Conservation (phyloP, 75 land plant species). For the Adiantum capillusveneris region DNA sequence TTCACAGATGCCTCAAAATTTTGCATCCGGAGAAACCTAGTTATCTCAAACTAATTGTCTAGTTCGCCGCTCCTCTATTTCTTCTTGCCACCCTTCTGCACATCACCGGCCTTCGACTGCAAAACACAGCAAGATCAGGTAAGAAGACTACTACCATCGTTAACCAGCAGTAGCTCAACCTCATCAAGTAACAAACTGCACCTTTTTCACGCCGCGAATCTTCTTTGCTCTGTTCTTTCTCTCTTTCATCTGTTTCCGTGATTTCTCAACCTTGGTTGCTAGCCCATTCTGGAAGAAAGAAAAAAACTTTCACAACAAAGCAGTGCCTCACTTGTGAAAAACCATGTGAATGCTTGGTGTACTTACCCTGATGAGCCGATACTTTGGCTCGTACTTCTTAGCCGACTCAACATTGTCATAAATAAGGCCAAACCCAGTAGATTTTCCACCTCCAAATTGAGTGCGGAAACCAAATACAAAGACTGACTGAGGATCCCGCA, state of each 20-base stretch:
- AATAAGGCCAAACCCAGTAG: conserved; percentile 46
- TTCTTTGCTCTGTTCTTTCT: conserved; percentile 40
- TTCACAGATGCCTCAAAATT: too few species aligned
- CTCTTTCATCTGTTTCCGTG: conserved; percentile 45
- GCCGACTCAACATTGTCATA: conserved; percentile 30
- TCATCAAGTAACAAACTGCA: not conserved
- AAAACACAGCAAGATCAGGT: not conserved
- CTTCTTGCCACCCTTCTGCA: conserved; percentile 19
- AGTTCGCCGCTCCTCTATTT: too few species aligned
- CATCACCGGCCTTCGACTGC: conserved; percentile 27
- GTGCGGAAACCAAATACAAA: conserved; percentile 60
- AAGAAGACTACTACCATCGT: not conserved
- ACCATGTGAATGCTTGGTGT: too few species aligned
- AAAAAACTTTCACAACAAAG: too few species aligned
- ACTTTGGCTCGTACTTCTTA: conserved; percentile 51
- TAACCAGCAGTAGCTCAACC: not conserved
- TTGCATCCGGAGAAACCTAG: too few species aligned
- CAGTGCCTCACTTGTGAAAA: too few species aligned
- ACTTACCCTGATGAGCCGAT: conserved; percentile 48
- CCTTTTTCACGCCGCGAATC: conserved; percentile 37
- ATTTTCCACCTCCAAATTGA: conserved; percentile 61
- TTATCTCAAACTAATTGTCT: too few species aligned
- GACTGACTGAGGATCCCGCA: conserved; percentile 40
- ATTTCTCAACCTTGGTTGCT: conserved; percentile 36
- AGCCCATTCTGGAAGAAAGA: conserved; percentile 35